Evolutionary conservation across 495 filamentous ascomycete species (phyloP), one percentile per base, ranked within the genome.

Genomic region (Chaetomium tenue): DNA sequence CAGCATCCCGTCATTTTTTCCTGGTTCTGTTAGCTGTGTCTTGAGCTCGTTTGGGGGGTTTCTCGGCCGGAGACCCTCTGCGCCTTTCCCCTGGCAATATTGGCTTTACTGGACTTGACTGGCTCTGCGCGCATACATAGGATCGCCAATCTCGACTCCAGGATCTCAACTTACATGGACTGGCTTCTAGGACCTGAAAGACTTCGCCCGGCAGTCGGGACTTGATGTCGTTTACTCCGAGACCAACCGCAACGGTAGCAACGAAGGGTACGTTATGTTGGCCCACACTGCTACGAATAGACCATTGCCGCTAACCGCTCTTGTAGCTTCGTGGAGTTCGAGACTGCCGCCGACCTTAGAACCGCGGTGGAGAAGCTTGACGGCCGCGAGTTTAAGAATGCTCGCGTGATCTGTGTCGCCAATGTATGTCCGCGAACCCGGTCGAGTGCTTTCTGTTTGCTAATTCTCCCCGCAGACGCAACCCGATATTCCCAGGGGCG

Each of bases 181-280:
- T 81, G 80, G 79, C 76, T 84, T 74, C 33, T 90, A 99, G 94
- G 95, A 99, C 77, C 86, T 99, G 48, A 99, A 99, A 91, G 94
- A 99, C 78, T 99, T 98, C 76, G 95, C 94, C 63, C 93, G 94
- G 72, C 90, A 93, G 75, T 95, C 93, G 78, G 91, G 92, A 73
- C 86, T 95, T 76, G 95, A 98, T 76, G 94, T 99, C 68, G 94
- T 99, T 65, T 99, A 96, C 74, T 97, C 92, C 58, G 94, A 99
- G 80, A 93, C 95, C 30, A 89, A 88, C 74, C 91, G 94, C 72
- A 94, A 96, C 69, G 90, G 89, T 66, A 90, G 92, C 77, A 91
- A 92, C 66, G 90, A 88, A 86, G 94, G 94, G 95, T 98, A 77
- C 78, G 91, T 83, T 25, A 28, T 78, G 91, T 83, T 23, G 26